Base-by-base conservation (phyloP, 805 yeast genomes). In the Kodamaea neixiangensis region DNA sequence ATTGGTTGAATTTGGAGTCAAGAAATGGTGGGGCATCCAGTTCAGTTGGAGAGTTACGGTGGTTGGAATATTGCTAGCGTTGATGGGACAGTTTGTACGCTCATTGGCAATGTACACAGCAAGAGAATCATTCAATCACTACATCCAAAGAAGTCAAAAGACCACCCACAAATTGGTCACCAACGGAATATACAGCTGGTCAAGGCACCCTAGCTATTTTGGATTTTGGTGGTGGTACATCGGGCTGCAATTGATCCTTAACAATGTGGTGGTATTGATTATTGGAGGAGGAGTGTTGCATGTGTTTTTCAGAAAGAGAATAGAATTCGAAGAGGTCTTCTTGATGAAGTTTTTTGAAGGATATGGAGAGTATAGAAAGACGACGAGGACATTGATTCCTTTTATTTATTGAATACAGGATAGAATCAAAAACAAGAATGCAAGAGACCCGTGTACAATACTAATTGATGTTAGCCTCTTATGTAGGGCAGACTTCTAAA, bases 161-260 rank as follows among this genome's bases (percentile, higher is more conserved):
- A 65, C 72, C 29, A 58, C 67, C 0, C 99, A 94, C 64, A 68
- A 57, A 7, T 73, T 94, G 40, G 85, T 94, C 10, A 89, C 89
- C 0, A 57, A 67, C 9, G 98, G 97, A 0, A 71, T 93, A 2
- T 94, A 93, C 66, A 51, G 74, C 1, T 55, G 68, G 20, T 69
- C 81, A 13, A 76, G 99, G 54, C 99, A 94, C 65, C 99, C 99
- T 5, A 85, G 96, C 44, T 94, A 94, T 67, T 78, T 83, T 38
- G 99, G 97, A 0, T 94, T 87, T 65, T 92, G 83, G 62, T 83
- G 90, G 81, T 94, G 98, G 97, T 93, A 96, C 11, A 57, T 92
- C 3, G 97, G 97, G 0, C 76, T 90, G 1, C 96, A 93, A 64
- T 19, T 94, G 43, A 56, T 86, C 53, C 67, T 93, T 51, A 68